A percentile compares a stretch with the other conserved stretches of the same genome.
Conservation (phyloP, 2,329 filamentous ascomycete species). For the Cladobotryum mycophilum region DNA sequence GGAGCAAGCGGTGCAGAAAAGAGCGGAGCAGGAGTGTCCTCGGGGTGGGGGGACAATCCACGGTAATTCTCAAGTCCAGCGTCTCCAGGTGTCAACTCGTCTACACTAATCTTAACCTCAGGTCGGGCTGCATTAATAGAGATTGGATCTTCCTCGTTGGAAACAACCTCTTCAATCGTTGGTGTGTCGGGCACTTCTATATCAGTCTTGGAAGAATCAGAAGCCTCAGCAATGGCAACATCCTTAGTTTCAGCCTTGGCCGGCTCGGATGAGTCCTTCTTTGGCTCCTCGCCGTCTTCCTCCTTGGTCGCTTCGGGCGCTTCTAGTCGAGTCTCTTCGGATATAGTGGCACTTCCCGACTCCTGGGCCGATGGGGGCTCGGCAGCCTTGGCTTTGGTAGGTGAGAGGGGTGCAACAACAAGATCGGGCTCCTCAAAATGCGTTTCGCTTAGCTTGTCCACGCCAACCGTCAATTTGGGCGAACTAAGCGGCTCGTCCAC, state of each 20-base stretch:
- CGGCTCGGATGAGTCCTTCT: constrained; percentile 6
- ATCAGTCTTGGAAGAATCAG: not conserved
- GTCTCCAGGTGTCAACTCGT: constrained; percentile 9
- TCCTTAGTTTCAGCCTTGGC: not conserved
- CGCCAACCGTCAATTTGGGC: constrained; percentile 55
- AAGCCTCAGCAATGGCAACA: not conserved
- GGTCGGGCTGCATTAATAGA: constrained; percentile 1
- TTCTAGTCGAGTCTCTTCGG: not conserved
- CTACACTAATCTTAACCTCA: constrained; percentile 14
- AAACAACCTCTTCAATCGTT: not conserved
- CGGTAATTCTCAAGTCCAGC: constrained; percentile 14
- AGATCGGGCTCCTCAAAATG: constrained; percentile 51
- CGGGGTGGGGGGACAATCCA: constrained; percentile 49
- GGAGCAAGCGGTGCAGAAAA: constrained; percentile 28
- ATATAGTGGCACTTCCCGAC: too few relatives aligned
- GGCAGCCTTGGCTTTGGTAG: constrained; percentile 31
- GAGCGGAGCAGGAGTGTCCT: constrained; percentile 63
- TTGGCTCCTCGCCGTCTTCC: constrained; percentile 2
- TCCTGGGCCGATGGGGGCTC: not conserved
- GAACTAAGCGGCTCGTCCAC: constrained; percentile 73
- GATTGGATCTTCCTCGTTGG: not conserved
- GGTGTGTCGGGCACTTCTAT: not conserved
- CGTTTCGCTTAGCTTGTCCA: constrained; percentile 46
- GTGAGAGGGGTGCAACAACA: constrained; percentile 52
- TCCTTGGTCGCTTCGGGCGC: not conserved